Conservation (phyloP, 2,329 filamentous ascomycete genomes). For the Fusarium pseudoanthophilum region DNA sequence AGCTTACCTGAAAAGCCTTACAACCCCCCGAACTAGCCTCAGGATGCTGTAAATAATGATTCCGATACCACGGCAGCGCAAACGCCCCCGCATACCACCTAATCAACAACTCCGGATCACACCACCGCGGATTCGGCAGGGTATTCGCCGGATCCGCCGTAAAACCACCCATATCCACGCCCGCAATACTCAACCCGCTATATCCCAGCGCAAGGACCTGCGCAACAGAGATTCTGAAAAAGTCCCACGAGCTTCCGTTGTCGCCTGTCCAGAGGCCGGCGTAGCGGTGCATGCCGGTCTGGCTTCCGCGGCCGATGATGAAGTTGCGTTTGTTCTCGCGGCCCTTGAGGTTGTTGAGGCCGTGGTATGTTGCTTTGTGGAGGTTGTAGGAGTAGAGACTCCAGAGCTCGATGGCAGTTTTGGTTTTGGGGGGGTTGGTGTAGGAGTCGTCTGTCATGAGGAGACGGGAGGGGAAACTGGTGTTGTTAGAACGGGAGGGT, state of each 20-base stretch:
- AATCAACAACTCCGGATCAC: neutral
- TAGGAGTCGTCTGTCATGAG: constrained; percentile 1
- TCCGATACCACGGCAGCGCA: neutral
- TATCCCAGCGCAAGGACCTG: constrained; percentile 2
- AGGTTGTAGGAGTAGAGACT: constrained; percentile 1
- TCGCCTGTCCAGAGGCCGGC: constrained; percentile 1
- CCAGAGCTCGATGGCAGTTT: constrained; percentile 8
- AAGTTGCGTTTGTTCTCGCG: constrained; percentile 11
- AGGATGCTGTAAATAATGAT: neutral
- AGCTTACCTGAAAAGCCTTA: neutral
- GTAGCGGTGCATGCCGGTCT: neutral
- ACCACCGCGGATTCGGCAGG: neutral
- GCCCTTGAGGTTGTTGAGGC: neutral
- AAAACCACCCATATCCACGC: neutral
- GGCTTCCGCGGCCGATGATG: neutral
- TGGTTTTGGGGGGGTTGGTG: neutral
- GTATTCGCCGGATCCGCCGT: neutral
- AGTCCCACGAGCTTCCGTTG: constrained; percentile 7
- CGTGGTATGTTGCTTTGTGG: constrained; percentile 2
- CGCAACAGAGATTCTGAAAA: constrained; percentile 1
- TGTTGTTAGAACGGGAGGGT: no score
- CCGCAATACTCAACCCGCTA: neutral
- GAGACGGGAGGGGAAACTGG: neutral
- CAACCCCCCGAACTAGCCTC: neutral
- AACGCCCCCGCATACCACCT: constrained; percentile 5